phyloP scores from a whole-genome alignment of 1,284 basidiomycete species.

The Kalmanozyma brasiliensis region DNA sequence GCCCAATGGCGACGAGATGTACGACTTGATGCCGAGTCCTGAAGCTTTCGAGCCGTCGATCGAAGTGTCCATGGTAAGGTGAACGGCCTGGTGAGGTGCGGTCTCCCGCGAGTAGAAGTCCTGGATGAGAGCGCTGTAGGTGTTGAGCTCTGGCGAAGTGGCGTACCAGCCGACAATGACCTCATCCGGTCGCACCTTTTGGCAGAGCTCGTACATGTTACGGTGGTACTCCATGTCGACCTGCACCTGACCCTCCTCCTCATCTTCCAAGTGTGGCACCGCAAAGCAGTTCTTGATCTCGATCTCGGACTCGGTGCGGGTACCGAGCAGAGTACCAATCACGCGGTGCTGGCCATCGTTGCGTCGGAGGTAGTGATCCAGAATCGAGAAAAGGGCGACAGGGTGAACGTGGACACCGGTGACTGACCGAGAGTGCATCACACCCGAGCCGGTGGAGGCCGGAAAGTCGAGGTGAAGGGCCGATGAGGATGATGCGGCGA shows the following conservation, averaged over 20 bases:
- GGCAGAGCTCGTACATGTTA: constrained; percentile 89
- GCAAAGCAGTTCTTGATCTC: constrained; percentile 65
- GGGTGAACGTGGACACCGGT: constrained; percentile 65
- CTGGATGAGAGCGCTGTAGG: constrained; percentile 96
- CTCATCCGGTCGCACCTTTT: constrained; percentile 84
- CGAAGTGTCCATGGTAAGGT: constrained; percentile 90
- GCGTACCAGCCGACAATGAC: constrained; percentile 84
- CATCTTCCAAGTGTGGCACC: constrained; percentile 75
- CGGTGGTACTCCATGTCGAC: constrained; percentile 97
- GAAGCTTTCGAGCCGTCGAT: constrained; percentile 67
- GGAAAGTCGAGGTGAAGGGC: constrained; percentile 66
- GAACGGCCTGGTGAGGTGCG: constrained; percentile 86
- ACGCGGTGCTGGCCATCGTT: constrained; percentile 77
- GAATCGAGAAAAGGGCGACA: constrained; percentile 84
- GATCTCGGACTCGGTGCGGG: constrained; percentile 74
- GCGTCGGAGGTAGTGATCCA: constrained; percentile 95
- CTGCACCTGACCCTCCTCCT: constrained; percentile 73
- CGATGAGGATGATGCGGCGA: constrained; percentile 54
- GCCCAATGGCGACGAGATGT: constrained; percentile 77
- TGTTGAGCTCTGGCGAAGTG: constrained; percentile 80
- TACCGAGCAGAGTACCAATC: constrained; percentile 93
- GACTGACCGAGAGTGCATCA: constrained; percentile 65
- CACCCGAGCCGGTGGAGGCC: constrained; percentile 57
- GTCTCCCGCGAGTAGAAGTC: constrained; percentile 97
- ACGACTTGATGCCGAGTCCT: constrained; percentile 79